phyloP scores from a whole-genome alignment of 192 early-diverging fungal species.

The Rhizophagus clarus region DNA sequence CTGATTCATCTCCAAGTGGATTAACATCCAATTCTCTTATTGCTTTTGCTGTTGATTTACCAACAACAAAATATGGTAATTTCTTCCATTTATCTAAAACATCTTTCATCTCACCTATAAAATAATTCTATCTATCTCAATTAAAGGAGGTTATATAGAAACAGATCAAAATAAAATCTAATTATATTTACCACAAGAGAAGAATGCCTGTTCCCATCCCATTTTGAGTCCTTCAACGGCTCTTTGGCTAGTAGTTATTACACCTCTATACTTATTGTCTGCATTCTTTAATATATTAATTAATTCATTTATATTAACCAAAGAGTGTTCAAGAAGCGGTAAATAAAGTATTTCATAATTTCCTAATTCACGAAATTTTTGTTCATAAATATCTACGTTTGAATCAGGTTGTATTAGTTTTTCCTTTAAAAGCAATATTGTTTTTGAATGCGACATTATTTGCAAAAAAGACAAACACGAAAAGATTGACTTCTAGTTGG shows the following conservation, averaged over 20 bases:
- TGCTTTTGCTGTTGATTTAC: constrained; percentile 43
- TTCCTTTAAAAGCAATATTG: not conserved
- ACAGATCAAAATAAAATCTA: too few relatives aligned
- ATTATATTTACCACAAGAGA: constrained; percentile 20
- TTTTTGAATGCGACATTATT: not conserved
- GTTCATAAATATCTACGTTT: not conserved
- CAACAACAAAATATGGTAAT: constrained; percentile 48
- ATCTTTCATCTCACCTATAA: not conserved
- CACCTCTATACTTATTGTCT: constrained; percentile 26
- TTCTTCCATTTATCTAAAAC: constrained; percentile 33
- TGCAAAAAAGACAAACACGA: not conserved
- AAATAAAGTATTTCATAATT: constrained; percentile 26
- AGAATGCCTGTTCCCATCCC: constrained; percentile 25
- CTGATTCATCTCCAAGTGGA: constrained; percentile 33
- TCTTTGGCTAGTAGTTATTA: constrained; percentile 46
- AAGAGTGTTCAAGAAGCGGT: constrained; percentile 33
- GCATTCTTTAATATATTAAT: constrained; percentile 26
- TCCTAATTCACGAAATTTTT: not conserved
- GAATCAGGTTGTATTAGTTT: not conserved
- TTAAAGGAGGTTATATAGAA: too few relatives aligned
- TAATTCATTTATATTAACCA: constrained; percentile 20
- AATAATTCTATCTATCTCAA: too few relatives aligned
- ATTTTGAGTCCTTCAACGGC: constrained; percentile 44
- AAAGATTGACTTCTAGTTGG: too few relatives aligned
- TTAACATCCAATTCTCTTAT: constrained; percentile 24